phyloP scores from a whole-genome alignment of 139 green algal genomes.

The Haematococcus lacustris region DNA sequence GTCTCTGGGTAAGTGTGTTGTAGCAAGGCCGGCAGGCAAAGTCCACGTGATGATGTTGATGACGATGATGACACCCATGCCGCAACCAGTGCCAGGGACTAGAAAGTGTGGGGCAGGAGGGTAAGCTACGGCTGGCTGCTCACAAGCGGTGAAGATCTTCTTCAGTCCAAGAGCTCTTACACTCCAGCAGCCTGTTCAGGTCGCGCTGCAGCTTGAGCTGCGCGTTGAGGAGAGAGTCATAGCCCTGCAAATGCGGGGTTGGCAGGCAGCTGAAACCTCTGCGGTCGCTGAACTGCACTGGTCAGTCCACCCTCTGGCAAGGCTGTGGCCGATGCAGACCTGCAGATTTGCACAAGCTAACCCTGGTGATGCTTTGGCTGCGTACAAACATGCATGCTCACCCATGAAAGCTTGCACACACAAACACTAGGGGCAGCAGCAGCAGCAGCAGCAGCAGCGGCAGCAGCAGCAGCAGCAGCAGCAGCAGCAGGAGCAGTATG shows the following conservation, averaged over 20 bases:
- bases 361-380: neutral
- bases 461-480: neutral
- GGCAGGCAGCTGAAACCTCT: neutral
- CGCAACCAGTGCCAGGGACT: too few species aligned
- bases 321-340: neutral
- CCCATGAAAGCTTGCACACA: neutral
- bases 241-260: neutral
- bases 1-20: too few species aligned
- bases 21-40: too few species aligned
- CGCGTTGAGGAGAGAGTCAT: neutral
- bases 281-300: neutral
- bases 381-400: neutral
- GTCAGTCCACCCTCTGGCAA: too few species aligned
- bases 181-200: conserved; percentile 34
- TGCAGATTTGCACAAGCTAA: neutral
- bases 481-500: neutral
- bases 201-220: conserved; percentile 22
- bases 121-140: too few species aligned
- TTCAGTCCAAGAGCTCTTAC: conserved; percentile 31
- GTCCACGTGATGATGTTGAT: too few species aligned
- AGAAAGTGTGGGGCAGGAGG: too few species aligned
- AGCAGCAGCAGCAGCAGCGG: neutral
- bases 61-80: too few species aligned
- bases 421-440: neutral
- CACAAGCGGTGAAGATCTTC: conserved; percentile 36